These are phyloP conservation scores for Syzygium oleosum DNA, from an alignment of 345 rosid genomes.

Conservation along the genomic window DNA sequence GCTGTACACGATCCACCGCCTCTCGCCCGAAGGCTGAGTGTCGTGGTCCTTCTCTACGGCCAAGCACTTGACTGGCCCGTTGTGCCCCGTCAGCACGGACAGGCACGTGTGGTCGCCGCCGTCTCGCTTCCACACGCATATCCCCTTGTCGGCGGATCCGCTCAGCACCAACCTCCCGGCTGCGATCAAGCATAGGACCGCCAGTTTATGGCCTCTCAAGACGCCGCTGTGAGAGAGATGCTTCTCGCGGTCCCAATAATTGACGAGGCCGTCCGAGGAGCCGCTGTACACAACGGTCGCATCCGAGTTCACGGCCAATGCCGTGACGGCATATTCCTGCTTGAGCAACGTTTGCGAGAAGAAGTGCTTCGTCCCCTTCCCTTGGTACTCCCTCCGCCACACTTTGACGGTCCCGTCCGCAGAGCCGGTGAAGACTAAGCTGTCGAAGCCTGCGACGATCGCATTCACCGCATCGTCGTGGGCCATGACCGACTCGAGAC, in stretches of 20 bases:
- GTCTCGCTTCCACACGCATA: constrained; percentile 68
- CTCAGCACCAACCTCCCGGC: constrained; percentile 71
- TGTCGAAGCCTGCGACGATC: constrained; percentile 59
- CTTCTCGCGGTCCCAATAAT: constrained; percentile 61
- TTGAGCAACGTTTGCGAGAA: constrained; percentile 68
- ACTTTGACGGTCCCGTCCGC: constrained; percentile 84
- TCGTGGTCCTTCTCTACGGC: constrained; percentile 63
- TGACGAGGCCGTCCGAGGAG: constrained; percentile 79
- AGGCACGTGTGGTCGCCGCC: constrained; percentile 47
- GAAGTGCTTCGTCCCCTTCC: constrained; percentile 77
- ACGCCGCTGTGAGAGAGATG: constrained; percentile 55
- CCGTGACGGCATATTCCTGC: constrained; percentile 81
- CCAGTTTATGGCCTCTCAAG: constrained; percentile 69
- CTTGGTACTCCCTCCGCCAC: constrained; percentile 85
- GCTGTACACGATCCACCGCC: constrained; percentile 75
- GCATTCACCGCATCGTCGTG: constrained; percentile 87
- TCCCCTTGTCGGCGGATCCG: constrained; percentile 81
- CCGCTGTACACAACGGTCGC: constrained; percentile 63
- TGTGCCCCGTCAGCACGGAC: constrained; percentile 61
- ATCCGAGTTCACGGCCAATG: constrained; percentile 46
- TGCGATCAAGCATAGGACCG: constrained; percentile 56
- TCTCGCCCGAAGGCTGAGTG: constrained; percentile 20
- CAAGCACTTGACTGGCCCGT: constrained; percentile 86
- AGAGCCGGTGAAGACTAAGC: constrained; percentile 79
- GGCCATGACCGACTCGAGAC: constrained; percentile 63